These are phyloP conservation scores for Alternaria brassicae DNA, from an alignment of 2,329 filamentous ascomycete species.

Conservation along the genomic window DNA sequence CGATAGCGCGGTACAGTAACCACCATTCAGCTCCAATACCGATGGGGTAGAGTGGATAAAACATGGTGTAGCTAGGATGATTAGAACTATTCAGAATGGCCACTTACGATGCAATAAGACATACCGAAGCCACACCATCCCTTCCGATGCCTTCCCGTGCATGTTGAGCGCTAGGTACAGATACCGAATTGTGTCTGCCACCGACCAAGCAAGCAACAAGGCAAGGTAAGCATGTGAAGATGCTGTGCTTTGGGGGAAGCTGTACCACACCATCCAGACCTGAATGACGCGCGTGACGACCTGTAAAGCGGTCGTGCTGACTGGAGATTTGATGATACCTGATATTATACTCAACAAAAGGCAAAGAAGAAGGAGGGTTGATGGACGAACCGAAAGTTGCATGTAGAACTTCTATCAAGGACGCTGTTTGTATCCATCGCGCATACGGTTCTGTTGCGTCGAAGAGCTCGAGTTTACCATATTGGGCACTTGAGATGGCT, in stretches of 20 bases:
- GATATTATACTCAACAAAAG: not conserved
- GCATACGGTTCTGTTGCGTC: constrained; percentile 17
- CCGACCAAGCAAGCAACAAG: constrained; percentile 32
- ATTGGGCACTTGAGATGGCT: not conserved
- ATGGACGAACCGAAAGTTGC: constrained; percentile 23
- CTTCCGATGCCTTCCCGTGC: constrained; percentile 21
- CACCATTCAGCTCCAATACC: constrained; percentile 40
- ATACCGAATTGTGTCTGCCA: constrained; percentile 32
- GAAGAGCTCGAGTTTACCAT: constrained; percentile 18
- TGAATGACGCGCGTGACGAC: constrained; percentile 37
- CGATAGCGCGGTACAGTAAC: constrained; percentile 30
- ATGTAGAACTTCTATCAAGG: constrained; percentile 32
- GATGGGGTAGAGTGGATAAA: constrained; percentile 34
- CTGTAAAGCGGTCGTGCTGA: constrained; percentile 33
- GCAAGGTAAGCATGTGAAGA: constrained; percentile 25
- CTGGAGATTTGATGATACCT: constrained; percentile 35
- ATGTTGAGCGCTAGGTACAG: constrained; percentile 32
- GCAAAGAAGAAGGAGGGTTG: not conserved
- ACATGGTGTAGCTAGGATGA: constrained; percentile 28
- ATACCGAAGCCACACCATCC: constrained; percentile 31
- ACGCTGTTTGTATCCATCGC: constrained; percentile 31
- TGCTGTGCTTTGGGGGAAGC: constrained; percentile 28
- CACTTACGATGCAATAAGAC: not conserved
- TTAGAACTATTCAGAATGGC: not conserved
- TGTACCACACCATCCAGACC: constrained; percentile 38